Base-by-base conservation (phyloP, 352 stramenopile species). In the Phytophthora pisi region DNA sequence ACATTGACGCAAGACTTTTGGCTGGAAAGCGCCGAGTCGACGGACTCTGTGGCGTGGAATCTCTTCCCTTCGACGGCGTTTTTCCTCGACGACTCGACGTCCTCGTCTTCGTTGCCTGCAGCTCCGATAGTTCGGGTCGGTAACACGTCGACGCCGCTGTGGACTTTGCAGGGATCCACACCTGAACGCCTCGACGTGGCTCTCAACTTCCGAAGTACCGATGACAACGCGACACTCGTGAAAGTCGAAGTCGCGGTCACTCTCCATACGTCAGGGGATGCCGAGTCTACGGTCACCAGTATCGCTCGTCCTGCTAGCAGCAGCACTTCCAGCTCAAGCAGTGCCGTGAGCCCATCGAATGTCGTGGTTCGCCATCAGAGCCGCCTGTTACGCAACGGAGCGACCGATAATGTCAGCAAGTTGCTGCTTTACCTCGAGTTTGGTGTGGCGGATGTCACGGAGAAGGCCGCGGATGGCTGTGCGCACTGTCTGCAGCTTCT, bases 231-330 rank as follows among this genome's bases (percentile, higher is more conserved):
- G 8, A 90, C 79, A n/a, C 55, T 68, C 15, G 67, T 90, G 5
- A 84, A 74, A 38, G 68, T 90, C 0, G 79, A 88, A 51, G 66
- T 90, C 54, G 66, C 67, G 7, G 76, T 78, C 2, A 80, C 79
- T 23, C 71, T 88, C 15, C 75, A 73, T 18, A 72, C 72, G 4
- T 55, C 66, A 7, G 56, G 68, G 1, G 77, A 90, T 45, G 77
- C 79, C 11, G 72, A 74, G 9, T 77, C 81, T 20, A 84, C 74
- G 2, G 75, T 86, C 72, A 90, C 81, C 36, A 88, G 78, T 66
- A 88, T 88, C 51, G 75, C 79, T n/a, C 62, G 77, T 4, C 34
- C 62, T 2, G 50, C 65, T n/a, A 59, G n/a, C 34, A 56, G 23
- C 34, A 73, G 23, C 56, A 59, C 20, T 20, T 31, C 20, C 1